Evolutionary conservation across 768 basidiomycete genomes (phyloP).

Genomic region (Lentinula detonsa): DNA sequence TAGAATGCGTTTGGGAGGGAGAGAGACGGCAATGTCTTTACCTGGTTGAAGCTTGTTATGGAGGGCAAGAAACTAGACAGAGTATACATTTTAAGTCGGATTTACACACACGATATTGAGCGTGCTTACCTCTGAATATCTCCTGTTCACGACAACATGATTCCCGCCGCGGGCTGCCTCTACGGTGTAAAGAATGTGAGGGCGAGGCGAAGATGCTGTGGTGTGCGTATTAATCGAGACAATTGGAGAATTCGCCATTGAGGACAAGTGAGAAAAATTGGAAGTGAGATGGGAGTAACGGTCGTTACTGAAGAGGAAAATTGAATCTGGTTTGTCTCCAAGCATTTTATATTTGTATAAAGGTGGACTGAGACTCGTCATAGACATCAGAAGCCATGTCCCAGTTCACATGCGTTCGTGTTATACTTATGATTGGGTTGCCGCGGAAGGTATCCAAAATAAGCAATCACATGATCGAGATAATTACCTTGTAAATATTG

Average conservation of each 20-base stretch:
- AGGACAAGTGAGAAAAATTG: not conserved
- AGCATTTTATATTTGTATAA: not conserved
- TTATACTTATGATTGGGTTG: not conserved
- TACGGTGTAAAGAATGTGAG: conserved; percentile 41
- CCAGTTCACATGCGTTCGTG: not conserved
- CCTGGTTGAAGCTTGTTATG: conserved; percentile 32
- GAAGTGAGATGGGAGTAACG: not conserved
- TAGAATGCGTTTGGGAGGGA: conserved; percentile 48
- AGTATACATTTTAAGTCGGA: not conserved
- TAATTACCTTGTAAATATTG: too few relatives aligned
- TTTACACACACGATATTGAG: not conserved
- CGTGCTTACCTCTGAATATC: conserved; percentile 40
- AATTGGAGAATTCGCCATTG: not conserved
- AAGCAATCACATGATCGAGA: not conserved
- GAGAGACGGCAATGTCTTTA: conserved; percentile 18
- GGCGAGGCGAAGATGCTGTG: conserved; percentile 36
- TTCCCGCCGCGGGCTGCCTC: conserved; percentile 29
- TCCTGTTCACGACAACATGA: conserved; percentile 21
- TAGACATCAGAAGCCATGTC: not conserved
- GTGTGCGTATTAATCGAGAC: conserved; percentile 37
- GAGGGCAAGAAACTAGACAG: conserved; percentile 30
- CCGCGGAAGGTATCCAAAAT: not conserved
- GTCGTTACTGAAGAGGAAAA: not conserved
- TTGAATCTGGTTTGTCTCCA: too few relatives aligned
- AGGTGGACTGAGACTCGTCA: not conserved